These are phyloP conservation scores for Saururus chinensis DNA, from an alignment of 164 flowering plant genomes.

Conservation along the genomic window DNA sequence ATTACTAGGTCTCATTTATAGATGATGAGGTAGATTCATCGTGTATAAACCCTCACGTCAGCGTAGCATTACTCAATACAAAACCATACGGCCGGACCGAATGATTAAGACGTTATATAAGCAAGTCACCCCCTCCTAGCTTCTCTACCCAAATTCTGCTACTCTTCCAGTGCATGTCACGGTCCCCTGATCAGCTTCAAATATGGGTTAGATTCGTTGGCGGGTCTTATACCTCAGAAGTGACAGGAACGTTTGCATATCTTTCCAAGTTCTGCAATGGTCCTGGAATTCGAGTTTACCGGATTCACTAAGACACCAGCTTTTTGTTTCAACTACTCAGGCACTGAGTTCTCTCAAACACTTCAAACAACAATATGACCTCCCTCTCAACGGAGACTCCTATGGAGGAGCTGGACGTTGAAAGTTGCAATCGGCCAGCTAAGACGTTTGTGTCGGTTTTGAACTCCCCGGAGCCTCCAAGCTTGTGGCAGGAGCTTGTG, in stretches of 20 bases:
- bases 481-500: conserved; percentile 25
- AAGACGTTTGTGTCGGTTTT: conserved; percentile 30
- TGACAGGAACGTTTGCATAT: conserved; percentile 3
- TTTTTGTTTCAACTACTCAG: background rate
- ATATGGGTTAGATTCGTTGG: too few relatives aligned
- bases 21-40: too few relatives aligned
- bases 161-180: too few relatives aligned
- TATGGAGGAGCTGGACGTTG: conserved; percentile 8
- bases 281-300: background rate
- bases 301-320: too few relatives aligned
- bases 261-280: background rate
- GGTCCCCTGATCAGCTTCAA: too few relatives aligned
- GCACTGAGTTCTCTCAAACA: conserved; percentile 19
- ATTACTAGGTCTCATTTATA: too few relatives aligned
- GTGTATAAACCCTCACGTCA: too few relatives aligned
- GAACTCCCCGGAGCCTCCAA: conserved; percentile 47
- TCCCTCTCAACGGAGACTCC: conserved; percentile 4
- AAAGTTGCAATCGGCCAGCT: conserved; percentile 2
- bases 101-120: too few relatives aligned
- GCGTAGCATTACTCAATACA: too few relatives aligned
- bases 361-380: conserved; percentile 20
- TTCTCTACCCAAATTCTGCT: too few relatives aligned
- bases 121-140: too few relatives aligned
- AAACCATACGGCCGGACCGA: too few relatives aligned
- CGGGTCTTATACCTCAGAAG: background rate